A percentile compares a stretch with the other conserved stretches of the same genome.
These are phyloP conservation scores for Tolypocladium cylindrosporum DNA, from an alignment of 2,329 filamentous ascomycete species.

Conservation along the genomic window DNA sequence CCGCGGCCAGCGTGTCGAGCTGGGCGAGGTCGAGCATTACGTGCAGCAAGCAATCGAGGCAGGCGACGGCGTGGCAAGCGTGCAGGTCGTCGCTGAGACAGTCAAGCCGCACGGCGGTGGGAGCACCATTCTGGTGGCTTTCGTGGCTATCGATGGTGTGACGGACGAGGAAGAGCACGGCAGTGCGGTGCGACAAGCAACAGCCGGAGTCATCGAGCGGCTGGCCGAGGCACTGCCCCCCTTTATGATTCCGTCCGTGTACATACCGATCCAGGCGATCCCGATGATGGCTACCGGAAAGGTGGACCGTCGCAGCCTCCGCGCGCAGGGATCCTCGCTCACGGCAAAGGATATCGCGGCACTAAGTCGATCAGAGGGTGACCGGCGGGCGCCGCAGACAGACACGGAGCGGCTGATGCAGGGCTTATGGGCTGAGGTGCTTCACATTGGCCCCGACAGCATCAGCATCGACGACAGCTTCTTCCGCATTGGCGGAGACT, in stretches of 20 bases:
- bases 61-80: background rate
- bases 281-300: constrained; percentile 4
- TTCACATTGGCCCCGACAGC: constrained; percentile 21
- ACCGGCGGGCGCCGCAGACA: constrained; percentile 3
- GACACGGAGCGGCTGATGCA: constrained; percentile 9
- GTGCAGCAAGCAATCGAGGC: background rate
- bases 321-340: background rate
- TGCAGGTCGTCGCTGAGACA: constrained; percentile 1
- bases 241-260: constrained; percentile 6
- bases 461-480: constrained; percentile 23
- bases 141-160: background rate
- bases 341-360: background rate
- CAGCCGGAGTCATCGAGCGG: background rate
- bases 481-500: constrained; percentile 28
- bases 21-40: constrained; percentile 14
- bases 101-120: background rate
- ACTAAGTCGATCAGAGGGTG: constrained; percentile 4
- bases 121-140: background rate
- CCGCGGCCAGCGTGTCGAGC: constrained; percentile 42
- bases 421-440: constrained; percentile 26
- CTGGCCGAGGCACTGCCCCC: background rate
- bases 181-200: background rate
- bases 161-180: background rate
- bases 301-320: constrained; percentile 3
- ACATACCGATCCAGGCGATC: constrained; percentile 3